Base-by-base conservation (phyloP, 257 asterid genomes). In the Jasminum sambac region DNA sequence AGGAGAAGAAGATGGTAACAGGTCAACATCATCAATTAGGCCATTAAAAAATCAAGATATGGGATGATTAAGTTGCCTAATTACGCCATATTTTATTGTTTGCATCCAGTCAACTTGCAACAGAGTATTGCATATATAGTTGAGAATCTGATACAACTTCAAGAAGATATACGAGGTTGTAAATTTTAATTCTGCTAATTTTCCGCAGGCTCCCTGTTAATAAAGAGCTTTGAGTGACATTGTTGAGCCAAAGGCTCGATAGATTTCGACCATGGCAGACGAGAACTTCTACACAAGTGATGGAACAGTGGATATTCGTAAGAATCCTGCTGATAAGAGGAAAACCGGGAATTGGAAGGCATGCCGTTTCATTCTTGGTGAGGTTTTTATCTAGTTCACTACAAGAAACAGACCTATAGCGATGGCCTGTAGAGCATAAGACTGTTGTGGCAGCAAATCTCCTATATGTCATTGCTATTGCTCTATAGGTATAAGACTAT, bases 321-420 rank as follows among this genome's bases (percentile, higher is more conserved):
- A 87, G 11, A 82, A 72, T 9, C 96, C 90, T 0, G 97, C 97
- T 1, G 78, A 75, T 55, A 82, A 80, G 78, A 58, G 64, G 62
- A 86, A 79, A 77, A 84, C 95, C 0, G 97, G 97, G 10, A 84
- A 79, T 2, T 89, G 97, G 97, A 91, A 82, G 60, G 97, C 97
- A 0, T 87, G 96, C 39, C 83, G 86, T 4, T 86, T 69, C 78
- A 91, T 91, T 72, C 97, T 91, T 64, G 88, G 95, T 89, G 36
- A 42, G 76, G 0, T 66, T 38, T 39, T 42, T 19, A 12, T 65
- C 42, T 37, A 25, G 48, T 25, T 37, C 19, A 6, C 5, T 21
- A 4, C 11, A 52, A 4, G 60, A 11, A 8, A 12, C 19, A 16
- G n/a, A n/a, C n/a, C n/a, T n/a, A n/a, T n/a, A n/a, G n/a, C n/a